Conservation (phyloP, 1,284 basidiomycete species). For the Ganoderma boninense region DNA sequence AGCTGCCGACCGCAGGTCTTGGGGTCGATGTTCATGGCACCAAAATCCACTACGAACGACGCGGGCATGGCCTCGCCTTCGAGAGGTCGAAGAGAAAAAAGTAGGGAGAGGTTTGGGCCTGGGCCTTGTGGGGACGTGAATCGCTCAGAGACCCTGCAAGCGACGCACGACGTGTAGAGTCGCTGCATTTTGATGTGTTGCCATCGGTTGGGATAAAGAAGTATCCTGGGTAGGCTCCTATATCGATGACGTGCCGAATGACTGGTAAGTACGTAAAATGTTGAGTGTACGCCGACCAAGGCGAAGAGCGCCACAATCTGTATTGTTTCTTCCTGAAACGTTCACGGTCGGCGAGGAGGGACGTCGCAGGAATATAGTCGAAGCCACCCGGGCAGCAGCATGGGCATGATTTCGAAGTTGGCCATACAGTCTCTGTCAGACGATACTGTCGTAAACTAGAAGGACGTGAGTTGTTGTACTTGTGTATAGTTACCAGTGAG, state of each 20-base stretch:
- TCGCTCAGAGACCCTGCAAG: constrained; percentile 69
- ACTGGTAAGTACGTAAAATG: background rate
- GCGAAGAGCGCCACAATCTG: constrained; percentile 52
- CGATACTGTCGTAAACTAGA: constrained; percentile 5
- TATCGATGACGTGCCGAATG: too few relatives aligned
- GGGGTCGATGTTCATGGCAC: constrained; percentile 69
- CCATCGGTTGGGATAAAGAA: constrained; percentile 56
- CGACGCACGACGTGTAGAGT: constrained; percentile 72
- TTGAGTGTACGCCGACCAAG: background rate
- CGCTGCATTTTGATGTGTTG: constrained; percentile 66
- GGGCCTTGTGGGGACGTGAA: constrained; percentile 70
- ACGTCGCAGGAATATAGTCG: constrained; percentile 69
- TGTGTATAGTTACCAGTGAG: constrained; percentile 50
- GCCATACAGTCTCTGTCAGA: constrained; percentile 62
- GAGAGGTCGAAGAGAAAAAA: constrained; percentile 72
- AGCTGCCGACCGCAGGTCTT: constrained; percentile 56
- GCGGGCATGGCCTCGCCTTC: constrained; percentile 69
- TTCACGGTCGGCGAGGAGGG: constrained; percentile 58
- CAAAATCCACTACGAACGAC: constrained; percentile 70
- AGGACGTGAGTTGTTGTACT: background rate
- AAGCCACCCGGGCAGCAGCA: constrained; percentile 69
- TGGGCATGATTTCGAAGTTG: constrained; percentile 78
- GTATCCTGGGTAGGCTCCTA: constrained; percentile 71
- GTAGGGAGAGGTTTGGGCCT: constrained; percentile 62
- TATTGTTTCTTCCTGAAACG: constrained; percentile 68